Percentiles rank a stretch among this genome's conserved stretches.
Conservation (phyloP, 345 rosid genomes). For the Conringia planisiliqua region DNA sequence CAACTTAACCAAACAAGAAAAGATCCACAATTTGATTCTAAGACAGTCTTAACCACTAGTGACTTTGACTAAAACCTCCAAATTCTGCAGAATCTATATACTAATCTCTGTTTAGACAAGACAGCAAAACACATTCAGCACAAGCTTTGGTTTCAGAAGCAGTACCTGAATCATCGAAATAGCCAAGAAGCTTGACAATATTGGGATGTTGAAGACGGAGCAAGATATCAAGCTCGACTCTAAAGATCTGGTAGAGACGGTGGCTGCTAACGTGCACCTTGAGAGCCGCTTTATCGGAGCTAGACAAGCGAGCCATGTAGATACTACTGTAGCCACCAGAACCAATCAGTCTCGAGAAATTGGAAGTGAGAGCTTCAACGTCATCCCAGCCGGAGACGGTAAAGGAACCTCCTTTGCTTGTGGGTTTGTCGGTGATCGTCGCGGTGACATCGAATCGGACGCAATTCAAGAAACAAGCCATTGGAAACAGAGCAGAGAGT, state of each 20-base stretch:
- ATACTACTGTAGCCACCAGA: slow-evolving; percentile 84
- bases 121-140: slow-evolving; percentile 43
- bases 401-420: not conserved
- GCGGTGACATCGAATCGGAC: slow-evolving; percentile 21
- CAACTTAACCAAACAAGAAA: not conserved
- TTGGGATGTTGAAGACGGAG: slow-evolving; percentile 57
- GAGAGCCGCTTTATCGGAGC: slow-evolving; percentile 47
- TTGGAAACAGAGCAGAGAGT: slow-evolving; percentile 26
- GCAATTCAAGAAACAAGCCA: slow-evolving; percentile 43
- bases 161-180: slow-evolving; percentile 61
- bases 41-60: slow-evolving; percentile 32
- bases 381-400: slow-evolving; percentile 48
- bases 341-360: slow-evolving; percentile 58
- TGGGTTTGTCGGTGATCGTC: slow-evolving; percentile 4
- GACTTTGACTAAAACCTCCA: not conserved
- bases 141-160: not conserved
- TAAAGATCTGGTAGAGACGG: slow-evolving; percentile 55
- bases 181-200: slow-evolving; percentile 75
- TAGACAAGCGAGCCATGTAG: slow-evolving; percentile 50
- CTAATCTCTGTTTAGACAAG: not conserved
- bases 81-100: too few relatives aligned
- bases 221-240: slow-evolving; percentile 67
- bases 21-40: not conserved
- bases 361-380: slow-evolving; percentile 41
- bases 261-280: slow-evolving; percentile 60